Evolutionary conservation across 164 flowering plant genomes (phyloP), one percentile per base, ranked within the genome.

Genomic region (Magnolia kwangsiensis): DNA sequence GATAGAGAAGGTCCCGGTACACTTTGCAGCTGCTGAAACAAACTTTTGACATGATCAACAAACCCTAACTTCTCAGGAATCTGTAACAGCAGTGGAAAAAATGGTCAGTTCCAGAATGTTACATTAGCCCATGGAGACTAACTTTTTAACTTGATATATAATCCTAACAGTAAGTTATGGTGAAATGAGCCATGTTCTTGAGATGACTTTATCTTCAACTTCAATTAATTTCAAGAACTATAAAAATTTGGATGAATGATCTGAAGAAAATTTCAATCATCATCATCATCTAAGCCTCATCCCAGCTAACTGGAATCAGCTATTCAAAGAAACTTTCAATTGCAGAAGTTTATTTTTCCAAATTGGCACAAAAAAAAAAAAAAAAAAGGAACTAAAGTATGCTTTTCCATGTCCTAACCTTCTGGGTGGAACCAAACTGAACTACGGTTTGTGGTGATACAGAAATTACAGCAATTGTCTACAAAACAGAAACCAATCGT

Each of bases 401-500:
- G 66, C 18, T 59, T 61, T 73, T 73, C n/a, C 20, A 16, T n/a
- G 10, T 51, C 61, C 87, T 67, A 70, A 94, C 98, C 98, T 94
- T 89, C 29, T 84, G 71, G 49, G 84, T 86, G 73, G 98, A 90
- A 75, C 97, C 98, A 79, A 94, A 87, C 83, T 91, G 92, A 70
- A 91, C 69, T 20, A 91, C 95, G 2, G 95, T 93, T 45, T 76
- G 83, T 7, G 87, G 84, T 78, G 85, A 89, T 63, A 94, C 84
- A 50, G 96, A 72, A 74, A 94, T 87, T 8, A 87, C 83, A 9
- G 83, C 92, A 83, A 92, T 82, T 66, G 97, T 92, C 98, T 94
- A 92, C 85, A 86, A 85, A 85, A 71, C 50, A n/a, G 71, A 81
- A 66, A 24, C 8, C 29, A 31, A 75, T 55, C 50, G 71, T 72